phyloP scores from a whole-genome alignment of 495 filamentous ascomycete genomes.

The Bombardia bombarda region DNA sequence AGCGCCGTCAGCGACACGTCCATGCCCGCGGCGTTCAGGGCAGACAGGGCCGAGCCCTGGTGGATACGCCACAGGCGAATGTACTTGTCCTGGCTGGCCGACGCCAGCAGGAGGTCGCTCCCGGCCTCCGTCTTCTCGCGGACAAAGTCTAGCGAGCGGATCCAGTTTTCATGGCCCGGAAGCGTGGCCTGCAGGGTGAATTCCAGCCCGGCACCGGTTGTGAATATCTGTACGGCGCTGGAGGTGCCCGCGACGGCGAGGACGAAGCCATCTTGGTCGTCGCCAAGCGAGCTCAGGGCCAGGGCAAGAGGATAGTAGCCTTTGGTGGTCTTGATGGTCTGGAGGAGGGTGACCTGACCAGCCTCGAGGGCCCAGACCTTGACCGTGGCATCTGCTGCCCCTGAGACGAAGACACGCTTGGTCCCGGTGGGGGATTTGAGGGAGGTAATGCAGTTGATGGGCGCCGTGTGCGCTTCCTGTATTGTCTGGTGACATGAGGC shows the following conservation, averaged over 20 bases:
- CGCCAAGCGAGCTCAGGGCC: conserved; percentile 52
- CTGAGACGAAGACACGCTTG: conserved; percentile 51
- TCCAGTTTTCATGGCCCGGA: conserved; percentile 90
- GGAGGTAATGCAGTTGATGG: conserved; percentile 72
- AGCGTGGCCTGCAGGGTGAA: conserved; percentile 75
- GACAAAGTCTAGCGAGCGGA: conserved; percentile 74
- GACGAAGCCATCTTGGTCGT: conserved; percentile 41
- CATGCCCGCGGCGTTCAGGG: conserved; percentile 29
- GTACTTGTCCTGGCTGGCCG: conserved; percentile 95
- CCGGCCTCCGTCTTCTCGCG: conserved; percentile 42
- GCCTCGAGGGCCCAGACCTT: conserved; percentile 60
- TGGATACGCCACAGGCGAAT: conserved; percentile 88
- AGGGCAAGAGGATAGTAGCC: conserved; percentile 74
- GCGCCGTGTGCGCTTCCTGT: conserved; percentile 53
- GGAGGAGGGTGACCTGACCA: conserved; percentile 44
- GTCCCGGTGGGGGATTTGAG: conserved; percentile 25
- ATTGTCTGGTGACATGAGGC: conserved; percentile 38
- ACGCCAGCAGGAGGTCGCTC: conserved; percentile 75
- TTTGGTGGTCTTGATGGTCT: conserved; percentile 65
- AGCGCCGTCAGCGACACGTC: conserved; percentile 40
- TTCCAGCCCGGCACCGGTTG: conserved; percentile 30
- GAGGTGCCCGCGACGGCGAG: conserved; percentile 81
- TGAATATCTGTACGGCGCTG: conserved; percentile 68
- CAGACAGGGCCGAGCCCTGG: conserved; percentile 55
- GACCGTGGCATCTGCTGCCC: conserved; percentile 75